Base-by-base conservation (phyloP, 2,329 filamentous ascomycete species). In the Cladosporium sp. region DNA sequence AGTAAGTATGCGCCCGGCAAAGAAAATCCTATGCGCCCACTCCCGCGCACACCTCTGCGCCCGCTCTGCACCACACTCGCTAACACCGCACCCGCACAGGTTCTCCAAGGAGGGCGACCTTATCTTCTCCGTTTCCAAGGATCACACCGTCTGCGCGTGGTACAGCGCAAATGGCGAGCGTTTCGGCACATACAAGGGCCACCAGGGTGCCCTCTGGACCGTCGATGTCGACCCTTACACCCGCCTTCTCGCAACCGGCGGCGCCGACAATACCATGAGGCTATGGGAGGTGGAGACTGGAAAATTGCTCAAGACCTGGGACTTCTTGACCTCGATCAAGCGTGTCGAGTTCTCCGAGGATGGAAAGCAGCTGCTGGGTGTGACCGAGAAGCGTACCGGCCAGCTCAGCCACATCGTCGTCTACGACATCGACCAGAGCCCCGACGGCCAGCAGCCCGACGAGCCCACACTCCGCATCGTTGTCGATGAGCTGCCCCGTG, bases 301-400 rank as follows among this genome's bases (percentile, higher is more conserved):
- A 78, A 92, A 91, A 78, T 90, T 91, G 78, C 86, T 99, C 76
- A 97, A 98, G 89, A 91, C 91, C 65, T 99, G 95, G 95, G 93
- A 99, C 73, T 97, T 97, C 82, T 89, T 91, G 67, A 98, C 95
- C 53, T 93, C 93, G 70, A 92, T 99, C 80, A 98, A 99, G 88
- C 89, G 95, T 75, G 93, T 97, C 79, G 94, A 97, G 82, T 99
- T 99, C 85, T 93, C 89, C 78, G 91, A 96, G 76, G 95, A 99
- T 80, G 95, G 94, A 75, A 90, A 87, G 76, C 88, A 91, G 82
- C 85, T 99, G 74, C 84, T 99, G 71, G 94, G 92, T 69, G 93
- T 99, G 69, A 99, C 95, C 63, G 95, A 99, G 85, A 97, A 97
- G 90, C 92, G 95, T 76, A 97, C 96, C 88, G 95, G 95, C 72